phyloP scores from a whole-genome alignment of 805 yeast species.

The Wickerhamiella australiensis region DNA sequence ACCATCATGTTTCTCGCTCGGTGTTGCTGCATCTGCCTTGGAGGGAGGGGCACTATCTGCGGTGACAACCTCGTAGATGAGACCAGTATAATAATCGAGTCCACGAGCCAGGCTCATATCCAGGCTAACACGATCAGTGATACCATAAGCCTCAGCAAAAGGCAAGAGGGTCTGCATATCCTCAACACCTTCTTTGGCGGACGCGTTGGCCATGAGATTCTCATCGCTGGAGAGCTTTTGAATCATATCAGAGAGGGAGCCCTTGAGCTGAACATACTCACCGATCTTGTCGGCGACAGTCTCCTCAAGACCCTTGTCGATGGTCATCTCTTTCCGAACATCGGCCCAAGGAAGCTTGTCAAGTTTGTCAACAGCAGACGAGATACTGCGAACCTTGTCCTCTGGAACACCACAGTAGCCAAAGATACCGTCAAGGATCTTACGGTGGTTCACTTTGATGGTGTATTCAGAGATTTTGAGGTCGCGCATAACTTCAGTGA shows the following conservation, averaged over 20 bases:
- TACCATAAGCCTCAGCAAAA: slow-evolving; percentile 74
- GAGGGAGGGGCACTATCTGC: slow-evolving; percentile 91
- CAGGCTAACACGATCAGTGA: slow-evolving; percentile 47
- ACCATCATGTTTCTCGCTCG: slow-evolving; percentile 38
- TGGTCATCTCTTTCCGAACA: slow-evolving; percentile 84
- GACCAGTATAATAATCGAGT: slow-evolving; percentile 92
- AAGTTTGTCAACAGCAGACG: slow-evolving; percentile 92
- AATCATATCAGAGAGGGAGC: slow-evolving; percentile 38
- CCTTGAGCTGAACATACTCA: slow-evolving; percentile 74
- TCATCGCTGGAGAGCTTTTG: slow-evolving; percentile 45
- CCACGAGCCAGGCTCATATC: slow-evolving; percentile 96
- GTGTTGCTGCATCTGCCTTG: slow-evolving; percentile 45
- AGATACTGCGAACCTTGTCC: slow-evolving; percentile 84
- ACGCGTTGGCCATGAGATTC: slow-evolving; percentile 46
- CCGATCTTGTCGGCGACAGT: slow-evolving; percentile 92
- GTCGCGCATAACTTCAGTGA: slow-evolving; percentile 72
- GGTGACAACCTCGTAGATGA: slow-evolving; percentile 93
- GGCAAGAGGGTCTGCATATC: slow-evolving; percentile 69
- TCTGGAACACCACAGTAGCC: slow-evolving; percentile 88
- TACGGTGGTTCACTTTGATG: slow-evolving; percentile 87
- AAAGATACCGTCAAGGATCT: slow-evolving; percentile 90
- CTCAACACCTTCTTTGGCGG: slow-evolving; percentile 67
- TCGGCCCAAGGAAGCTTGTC: slow-evolving; percentile 94
- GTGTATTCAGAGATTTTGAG: slow-evolving; percentile 84
- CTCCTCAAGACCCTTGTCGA: slow-evolving; percentile 79